Evolutionary conservation across 2,329 filamentous ascomycete genomes (phyloP).

Genomic region (Stagonosporopsis rhizophila): DNA sequence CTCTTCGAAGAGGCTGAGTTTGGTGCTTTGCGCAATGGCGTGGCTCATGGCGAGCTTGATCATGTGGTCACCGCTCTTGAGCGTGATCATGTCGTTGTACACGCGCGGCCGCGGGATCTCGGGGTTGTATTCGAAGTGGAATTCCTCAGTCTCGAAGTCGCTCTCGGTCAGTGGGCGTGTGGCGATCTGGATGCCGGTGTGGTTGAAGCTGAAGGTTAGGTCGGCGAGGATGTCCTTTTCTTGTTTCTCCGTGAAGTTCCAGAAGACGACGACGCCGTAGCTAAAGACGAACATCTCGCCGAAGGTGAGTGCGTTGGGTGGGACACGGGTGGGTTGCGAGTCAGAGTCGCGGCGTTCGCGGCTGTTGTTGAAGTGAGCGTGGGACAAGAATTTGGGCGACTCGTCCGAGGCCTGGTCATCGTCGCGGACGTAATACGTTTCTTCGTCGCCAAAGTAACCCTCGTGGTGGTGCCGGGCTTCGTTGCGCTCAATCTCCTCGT

Average conservation of each 20-base stretch:
- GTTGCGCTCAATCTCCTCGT: conserved; percentile 94
- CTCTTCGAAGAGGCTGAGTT: conserved; percentile 94
- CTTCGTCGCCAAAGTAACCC: conserved; percentile 83
- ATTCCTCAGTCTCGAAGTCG: conserved; percentile 97
- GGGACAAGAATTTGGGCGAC: conserved; percentile 18
- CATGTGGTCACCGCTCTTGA: conserved; percentile 96
- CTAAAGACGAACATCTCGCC: conserved; percentile 98
- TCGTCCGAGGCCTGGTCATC: conserved; percentile 24
- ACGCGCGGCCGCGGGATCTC: conserved; percentile 86
- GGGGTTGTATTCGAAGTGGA: conserved; percentile 95
- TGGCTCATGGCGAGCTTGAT: conserved; percentile 98
- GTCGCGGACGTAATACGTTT: conserved; percentile 57
- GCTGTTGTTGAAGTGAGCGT: not conserved
- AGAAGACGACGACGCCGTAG: conserved; percentile 97
- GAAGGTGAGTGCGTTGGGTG: conserved; percentile 76
- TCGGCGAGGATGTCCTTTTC: conserved; percentile 97
- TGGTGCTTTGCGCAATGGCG: conserved; percentile 96
- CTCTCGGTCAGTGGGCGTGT: conserved; percentile 82
- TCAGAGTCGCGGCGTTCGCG: conserved; percentile 31
- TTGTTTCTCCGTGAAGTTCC: conserved; percentile 96
- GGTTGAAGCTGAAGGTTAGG: conserved; percentile 82
- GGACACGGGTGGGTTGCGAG: conserved; percentile 58
- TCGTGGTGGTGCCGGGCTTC: conserved; percentile 89
- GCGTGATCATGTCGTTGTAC: conserved; percentile 99
- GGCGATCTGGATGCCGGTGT: conserved; percentile 71